A percentile compares a stretch with the other conserved stretches of the same genome.
Conservation (phyloP, 2,329 filamentous ascomycete species). For the Incumbomyces lentus region DNA sequence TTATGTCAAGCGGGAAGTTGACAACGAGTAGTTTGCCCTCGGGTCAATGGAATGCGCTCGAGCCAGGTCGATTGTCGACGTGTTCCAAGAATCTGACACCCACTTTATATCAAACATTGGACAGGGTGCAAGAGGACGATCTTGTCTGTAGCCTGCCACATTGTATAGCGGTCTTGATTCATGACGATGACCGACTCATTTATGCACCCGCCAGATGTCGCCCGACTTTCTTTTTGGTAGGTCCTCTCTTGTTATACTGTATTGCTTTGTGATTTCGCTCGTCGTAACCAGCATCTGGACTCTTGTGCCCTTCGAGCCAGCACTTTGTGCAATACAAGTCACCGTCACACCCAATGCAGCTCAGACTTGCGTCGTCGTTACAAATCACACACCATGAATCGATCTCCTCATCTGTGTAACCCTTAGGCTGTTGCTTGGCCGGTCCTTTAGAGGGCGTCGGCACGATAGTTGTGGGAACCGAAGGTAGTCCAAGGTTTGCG, state of each 20-base stretch:
- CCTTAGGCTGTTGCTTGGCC: constrained; percentile 8
- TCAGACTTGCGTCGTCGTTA: constrained; percentile 63
- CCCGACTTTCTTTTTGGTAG: constrained; percentile 13
- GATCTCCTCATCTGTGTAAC: constrained; percentile 56
- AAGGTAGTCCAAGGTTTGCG: constrained; percentile 19
- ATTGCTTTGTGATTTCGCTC: constrained; percentile 60
- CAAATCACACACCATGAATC: constrained; percentile 76
- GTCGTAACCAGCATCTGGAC: constrained; percentile 58
- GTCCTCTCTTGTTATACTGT: constrained; percentile 34
- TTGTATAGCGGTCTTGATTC: not conserved
- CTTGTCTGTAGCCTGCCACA: no score
- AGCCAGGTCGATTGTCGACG: no score
- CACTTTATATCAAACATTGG: no score
- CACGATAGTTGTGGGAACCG: constrained; percentile 17
- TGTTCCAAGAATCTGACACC: no score
- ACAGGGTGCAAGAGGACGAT: no score
- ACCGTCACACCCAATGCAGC: constrained; percentile 60
- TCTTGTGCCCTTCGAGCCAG: constrained; percentile 71
- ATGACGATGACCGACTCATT: not conserved
- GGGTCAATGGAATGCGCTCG: no score
- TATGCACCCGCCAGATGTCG: not conserved
- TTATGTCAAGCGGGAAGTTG: no score
- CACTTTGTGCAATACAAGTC: constrained; percentile 68
- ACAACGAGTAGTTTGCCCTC: no score
- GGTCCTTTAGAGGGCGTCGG: not conserved